Evolutionary conservation across 805 yeast species (phyloP).

Genomic region (Candida taoyuanica): DNA sequence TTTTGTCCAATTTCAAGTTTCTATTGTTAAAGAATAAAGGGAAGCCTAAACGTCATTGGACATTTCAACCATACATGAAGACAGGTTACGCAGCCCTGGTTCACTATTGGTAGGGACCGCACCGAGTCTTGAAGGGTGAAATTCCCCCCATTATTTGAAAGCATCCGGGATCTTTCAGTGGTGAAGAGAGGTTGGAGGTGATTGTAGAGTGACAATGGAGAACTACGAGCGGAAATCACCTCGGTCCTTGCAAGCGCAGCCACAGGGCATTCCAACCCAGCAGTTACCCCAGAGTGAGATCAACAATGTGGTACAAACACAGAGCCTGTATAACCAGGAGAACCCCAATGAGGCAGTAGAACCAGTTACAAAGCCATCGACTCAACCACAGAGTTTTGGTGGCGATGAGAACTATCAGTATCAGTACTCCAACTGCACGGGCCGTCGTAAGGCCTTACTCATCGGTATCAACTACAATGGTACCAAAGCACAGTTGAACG

Average conservation of each 20-base stretch:
- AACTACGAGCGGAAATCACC: constrained; percentile 1
- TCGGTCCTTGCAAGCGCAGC: not conserved
- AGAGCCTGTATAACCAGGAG: constrained; percentile 12
- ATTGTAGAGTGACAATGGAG: too few relatives aligned
- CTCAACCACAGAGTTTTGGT: constrained; percentile 11
- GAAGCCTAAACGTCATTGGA: too few relatives aligned
- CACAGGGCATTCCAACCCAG: constrained; percentile 13
- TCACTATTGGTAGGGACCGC: too few relatives aligned
- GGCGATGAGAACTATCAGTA: constrained; percentile 26
- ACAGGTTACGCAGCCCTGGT: too few relatives aligned
- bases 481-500: constrained; percentile 53
- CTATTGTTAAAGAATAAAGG: too few relatives aligned
- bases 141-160: too few relatives aligned
- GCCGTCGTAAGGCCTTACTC: constrained; percentile 67
- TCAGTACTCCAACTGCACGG: constrained; percentile 67
- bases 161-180: too few relatives aligned
- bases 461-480: constrained; percentile 80
- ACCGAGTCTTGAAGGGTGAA: too few relatives aligned
- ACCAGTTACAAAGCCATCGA: constrained; percentile 12
- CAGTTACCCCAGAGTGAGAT: constrained; percentile 10
- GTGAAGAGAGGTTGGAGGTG: too few relatives aligned
- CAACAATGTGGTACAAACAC: constrained; percentile 18
- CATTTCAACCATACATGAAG: too few relatives aligned
- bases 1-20: too few relatives aligned
- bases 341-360: not conserved